These are phyloP conservation scores for Hepatocystis sp. DNA, from an alignment of 169 alveolate species.

Conservation along the genomic window DNA sequence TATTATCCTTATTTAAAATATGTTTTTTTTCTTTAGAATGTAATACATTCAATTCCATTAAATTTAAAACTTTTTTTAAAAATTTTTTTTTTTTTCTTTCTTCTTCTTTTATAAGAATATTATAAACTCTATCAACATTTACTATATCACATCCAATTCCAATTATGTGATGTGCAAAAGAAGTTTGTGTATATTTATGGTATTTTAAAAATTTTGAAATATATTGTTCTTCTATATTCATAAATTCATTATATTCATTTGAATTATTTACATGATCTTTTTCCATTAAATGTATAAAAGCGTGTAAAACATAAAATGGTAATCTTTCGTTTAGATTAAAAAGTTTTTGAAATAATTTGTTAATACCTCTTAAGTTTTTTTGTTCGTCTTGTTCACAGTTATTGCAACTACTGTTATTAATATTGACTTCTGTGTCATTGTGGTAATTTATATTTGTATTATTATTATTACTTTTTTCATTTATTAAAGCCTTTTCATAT, in stretches of 20 bases:
- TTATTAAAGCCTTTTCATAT: conserved; percentile 10
- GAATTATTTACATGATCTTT: conserved; percentile 60
- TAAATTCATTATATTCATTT: conserved; percentile 51
- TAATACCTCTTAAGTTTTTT: conserved; percentile 25
- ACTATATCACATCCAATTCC: conserved; percentile 57
- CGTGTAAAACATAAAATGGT: conserved; percentile 61
- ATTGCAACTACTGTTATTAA: background rate
- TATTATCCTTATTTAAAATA: no score
- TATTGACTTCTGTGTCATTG: background rate
- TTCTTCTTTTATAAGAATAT: conserved; percentile 20
- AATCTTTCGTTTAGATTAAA: conserved; percentile 41
- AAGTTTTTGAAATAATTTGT: conserved; percentile 25
- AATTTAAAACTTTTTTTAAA: conserved; percentile 33
- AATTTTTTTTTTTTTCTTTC: conserved; percentile 11
- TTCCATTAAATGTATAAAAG: conserved; percentile 39
- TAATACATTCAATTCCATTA: conserved; percentile 20
- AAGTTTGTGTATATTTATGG: conserved; percentile 36
- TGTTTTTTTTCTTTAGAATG: no score
- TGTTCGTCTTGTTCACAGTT: background rate
- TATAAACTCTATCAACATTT: conserved; percentile 45
- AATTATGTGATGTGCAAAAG: conserved; percentile 38
- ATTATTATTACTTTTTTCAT: background rate
- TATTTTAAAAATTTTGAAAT: conserved; percentile 29
- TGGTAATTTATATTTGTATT: background rate
- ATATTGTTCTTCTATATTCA: conserved; percentile 45